Conservation (phyloP, 805 yeast genomes). For the Candida patagonica region DNA sequence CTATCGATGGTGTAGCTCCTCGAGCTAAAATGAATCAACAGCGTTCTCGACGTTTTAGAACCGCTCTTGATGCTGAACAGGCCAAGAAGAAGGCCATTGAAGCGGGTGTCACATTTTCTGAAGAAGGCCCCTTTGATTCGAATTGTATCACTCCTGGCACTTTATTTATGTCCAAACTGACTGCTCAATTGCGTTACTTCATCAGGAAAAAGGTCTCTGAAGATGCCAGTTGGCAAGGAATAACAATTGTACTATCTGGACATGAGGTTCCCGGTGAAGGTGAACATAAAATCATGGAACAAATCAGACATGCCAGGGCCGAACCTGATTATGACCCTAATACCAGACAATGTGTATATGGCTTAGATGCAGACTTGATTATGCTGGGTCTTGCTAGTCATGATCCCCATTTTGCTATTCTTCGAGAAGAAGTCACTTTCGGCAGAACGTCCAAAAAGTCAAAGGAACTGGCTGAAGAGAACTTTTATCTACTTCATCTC, state of each 20-base stretch:
- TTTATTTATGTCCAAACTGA: conserved; percentile 85
- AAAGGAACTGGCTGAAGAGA: conserved; percentile 59
- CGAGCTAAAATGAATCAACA: conserved; percentile 98
- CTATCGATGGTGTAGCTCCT: conserved; percentile 98
- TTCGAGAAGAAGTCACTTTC: conserved; percentile 92
- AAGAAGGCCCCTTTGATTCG: conserved; percentile 80
- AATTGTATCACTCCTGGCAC: conserved; percentile 96
- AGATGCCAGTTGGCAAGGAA: conserved; percentile 77
- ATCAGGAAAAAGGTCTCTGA: conserved; percentile 80
- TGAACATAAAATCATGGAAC: conserved; percentile 95
- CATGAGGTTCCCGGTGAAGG: conserved; percentile 99
- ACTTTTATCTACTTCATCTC: conserved; percentile 73
- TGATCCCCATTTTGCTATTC: conserved; percentile 89
- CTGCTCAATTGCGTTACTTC: conserved; percentile 73
- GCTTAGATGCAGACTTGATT: conserved; percentile 92
- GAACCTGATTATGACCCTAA: conserved; percentile 66
- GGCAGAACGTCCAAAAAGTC: conserved; percentile 40
- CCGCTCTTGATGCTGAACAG: conserved; percentile 87
- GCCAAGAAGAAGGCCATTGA: conserved; percentile 63
- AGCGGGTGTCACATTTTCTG: conserved; percentile 66
- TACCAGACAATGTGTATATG: conserved; percentile 87
- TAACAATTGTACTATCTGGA: conserved; percentile 73
- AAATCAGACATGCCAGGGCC: conserved; percentile 70
- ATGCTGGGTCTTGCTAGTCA: conserved; percentile 87
- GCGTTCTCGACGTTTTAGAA: conserved; percentile 88